Conservation (phyloP, 306 rosid species). For the Casuarina cunninghamiana region DNA sequence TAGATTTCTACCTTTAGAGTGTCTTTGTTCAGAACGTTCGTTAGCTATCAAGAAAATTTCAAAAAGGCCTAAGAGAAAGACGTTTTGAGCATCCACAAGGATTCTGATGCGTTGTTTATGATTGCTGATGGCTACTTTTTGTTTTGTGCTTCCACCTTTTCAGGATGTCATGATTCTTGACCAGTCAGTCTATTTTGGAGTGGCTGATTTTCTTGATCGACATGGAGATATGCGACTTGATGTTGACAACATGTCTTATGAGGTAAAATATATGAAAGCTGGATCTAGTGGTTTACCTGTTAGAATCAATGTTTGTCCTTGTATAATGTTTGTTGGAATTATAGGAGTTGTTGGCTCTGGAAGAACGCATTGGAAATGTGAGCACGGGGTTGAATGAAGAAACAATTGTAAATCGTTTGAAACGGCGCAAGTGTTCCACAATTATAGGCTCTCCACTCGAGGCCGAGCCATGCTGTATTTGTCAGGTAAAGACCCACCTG, state of each 20-base stretch:
- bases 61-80: not conserved
- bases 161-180: constrained; percentile 97
- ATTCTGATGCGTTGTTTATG: not conserved
- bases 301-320: not conserved
- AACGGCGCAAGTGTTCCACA: constrained; percentile 50
- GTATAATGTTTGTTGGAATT: constrained; percentile 4
- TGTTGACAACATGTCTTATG: constrained; percentile 97
- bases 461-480: constrained; percentile 87
- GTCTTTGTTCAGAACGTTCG: constrained; percentile 5
- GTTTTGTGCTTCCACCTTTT: constrained; percentile 25
- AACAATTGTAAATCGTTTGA: constrained; percentile 48
- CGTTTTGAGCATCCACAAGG: not conserved
- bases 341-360: constrained; percentile 90
- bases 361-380: constrained; percentile 95
- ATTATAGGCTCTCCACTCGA: constrained; percentile 46
- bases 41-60: not conserved
- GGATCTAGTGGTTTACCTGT: not conserved
- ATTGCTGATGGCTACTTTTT: not conserved
- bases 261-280: constrained; percentile 44
- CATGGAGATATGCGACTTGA: constrained; percentile 98
- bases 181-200: constrained; percentile 75
- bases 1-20: constrained; percentile 32
- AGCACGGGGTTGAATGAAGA: constrained; percentile 90
- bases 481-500: constrained; percentile 65
- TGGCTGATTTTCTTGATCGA: constrained; percentile 85